phyloP scores from a whole-genome alignment of 768 basidiomycete genomes.

The Pleurotus ostreatus region DNA sequence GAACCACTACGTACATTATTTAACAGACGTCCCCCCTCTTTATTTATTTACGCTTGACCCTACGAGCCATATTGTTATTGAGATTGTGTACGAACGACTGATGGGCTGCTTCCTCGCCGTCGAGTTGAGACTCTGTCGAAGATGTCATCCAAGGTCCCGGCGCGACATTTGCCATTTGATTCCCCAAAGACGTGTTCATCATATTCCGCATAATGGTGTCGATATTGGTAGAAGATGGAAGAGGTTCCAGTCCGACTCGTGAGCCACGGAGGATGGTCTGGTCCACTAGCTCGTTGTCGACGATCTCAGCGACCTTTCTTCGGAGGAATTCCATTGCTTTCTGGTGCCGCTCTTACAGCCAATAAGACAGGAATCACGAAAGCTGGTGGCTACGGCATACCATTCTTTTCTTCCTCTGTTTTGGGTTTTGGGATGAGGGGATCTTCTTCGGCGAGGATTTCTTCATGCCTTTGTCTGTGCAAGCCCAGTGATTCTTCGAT shows the following conservation, averaged over 20 bases:
- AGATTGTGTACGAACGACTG: no score
- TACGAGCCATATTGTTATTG: constrained; percentile 10
- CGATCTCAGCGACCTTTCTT: constrained; percentile 32
- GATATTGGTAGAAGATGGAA: constrained; percentile 41
- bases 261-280: constrained; percentile 43
- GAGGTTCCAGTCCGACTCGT: constrained; percentile 37
- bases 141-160: constrained; percentile 34
- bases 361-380: not conserved
- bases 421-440: constrained; percentile 29
- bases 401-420: constrained; percentile 27
- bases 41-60: constrained; percentile 16
- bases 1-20: not conserved
- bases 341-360: constrained; percentile 25
- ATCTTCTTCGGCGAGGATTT: constrained; percentile 34
- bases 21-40: not conserved
- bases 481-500: constrained; percentile 36
- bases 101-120: constrained; percentile 4
- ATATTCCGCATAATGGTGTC: constrained; percentile 48
- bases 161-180: constrained; percentile 15
- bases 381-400: constrained; percentile 22
- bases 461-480: constrained; percentile 31
- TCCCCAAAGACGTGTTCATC: constrained; percentile 33
- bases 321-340: constrained; percentile 33
- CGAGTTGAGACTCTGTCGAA: constrained; percentile 11
- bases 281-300: constrained; percentile 48